phyloP scores from a whole-genome alignment of 2,329 filamentous ascomycete genomes.

The Paracamarosporium sp. region DNA sequence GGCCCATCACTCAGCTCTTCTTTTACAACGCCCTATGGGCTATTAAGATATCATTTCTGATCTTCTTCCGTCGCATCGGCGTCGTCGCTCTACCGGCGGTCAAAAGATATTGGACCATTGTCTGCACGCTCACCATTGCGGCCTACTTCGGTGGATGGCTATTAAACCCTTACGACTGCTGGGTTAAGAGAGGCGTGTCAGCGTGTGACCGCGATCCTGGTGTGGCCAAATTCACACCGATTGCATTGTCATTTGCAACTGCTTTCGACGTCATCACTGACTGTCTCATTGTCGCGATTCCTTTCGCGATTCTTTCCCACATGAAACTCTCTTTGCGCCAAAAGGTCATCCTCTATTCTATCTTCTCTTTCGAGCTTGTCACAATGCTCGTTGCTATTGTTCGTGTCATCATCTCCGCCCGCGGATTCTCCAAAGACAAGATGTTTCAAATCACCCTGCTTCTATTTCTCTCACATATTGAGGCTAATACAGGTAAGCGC shows the following conservation, averaged over 20 bases:
- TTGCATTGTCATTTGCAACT: slow-evolving; percentile 8
- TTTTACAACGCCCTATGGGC: slow-evolving; percentile 12
- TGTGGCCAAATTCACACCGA: slow-evolving; percentile 3
- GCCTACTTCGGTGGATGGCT: slow-evolving; percentile 5
- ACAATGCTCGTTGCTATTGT: slow-evolving; percentile 9
- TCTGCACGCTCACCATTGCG: slow-evolving; percentile 1
- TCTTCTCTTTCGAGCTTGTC: slow-evolving; percentile 11
- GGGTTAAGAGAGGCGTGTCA: slow-evolving; percentile 5
- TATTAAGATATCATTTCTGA: slow-evolving; percentile 13
- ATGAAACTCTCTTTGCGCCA: neutral
- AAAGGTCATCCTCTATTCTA: slow-evolving; percentile 8
- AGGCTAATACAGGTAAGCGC: slow-evolving; percentile 11
- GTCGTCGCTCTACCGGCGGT: neutral
- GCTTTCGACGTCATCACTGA: slow-evolving; percentile 9
- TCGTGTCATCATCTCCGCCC: slow-evolving; percentile 1
- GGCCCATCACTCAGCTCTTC: slow-evolving; percentile 8
- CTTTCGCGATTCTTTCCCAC: slow-evolving; percentile 10
- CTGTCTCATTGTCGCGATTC: slow-evolving; percentile 12
- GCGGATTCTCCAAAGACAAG: neutral
- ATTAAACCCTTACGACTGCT: slow-evolving; percentile 6
- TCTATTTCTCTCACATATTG: slow-evolving; percentile 8
- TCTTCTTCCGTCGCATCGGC: slow-evolving; percentile 12
- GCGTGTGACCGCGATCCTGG: slow-evolving; percentile 1
- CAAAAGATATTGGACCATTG: slow-evolving; percentile 6
- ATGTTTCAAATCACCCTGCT: slow-evolving; percentile 7